Evolutionary conservation across 768 basidiomycete species (phyloP).

Genomic region (Phylloporus arenicola): DNA sequence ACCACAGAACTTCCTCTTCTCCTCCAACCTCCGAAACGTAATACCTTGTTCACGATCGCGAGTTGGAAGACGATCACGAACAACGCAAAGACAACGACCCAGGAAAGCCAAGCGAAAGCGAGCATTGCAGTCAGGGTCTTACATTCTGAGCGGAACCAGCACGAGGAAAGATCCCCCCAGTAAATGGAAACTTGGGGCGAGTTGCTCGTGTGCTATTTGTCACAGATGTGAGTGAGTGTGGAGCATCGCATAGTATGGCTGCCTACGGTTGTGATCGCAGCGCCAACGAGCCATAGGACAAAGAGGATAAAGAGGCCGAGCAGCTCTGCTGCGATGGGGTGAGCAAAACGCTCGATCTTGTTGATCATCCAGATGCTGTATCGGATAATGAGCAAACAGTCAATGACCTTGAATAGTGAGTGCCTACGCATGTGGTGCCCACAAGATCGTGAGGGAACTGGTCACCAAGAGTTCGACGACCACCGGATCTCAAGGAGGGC

Average conservation of each 20-base stretch:
- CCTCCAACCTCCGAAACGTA: neutral
- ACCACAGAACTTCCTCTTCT: neutral
- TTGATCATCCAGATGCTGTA: neutral
- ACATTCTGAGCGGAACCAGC: neutral
- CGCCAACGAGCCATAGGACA: neutral
- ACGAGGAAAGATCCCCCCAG: neutral
- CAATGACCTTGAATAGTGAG: too few relatives aligned
- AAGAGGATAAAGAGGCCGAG: neutral
- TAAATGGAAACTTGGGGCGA: neutral
- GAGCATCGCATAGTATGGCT: neutral
- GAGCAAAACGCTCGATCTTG: neutral
- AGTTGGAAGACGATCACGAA: neutral
- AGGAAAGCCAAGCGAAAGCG: neutral
- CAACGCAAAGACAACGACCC: neutral
- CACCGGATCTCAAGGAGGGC: neutral
- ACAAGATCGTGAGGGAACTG: neutral
- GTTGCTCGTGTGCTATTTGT: neutral
- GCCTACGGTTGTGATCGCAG: neutral
- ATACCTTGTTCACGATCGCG: neutral
- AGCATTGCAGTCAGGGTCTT: neutral
- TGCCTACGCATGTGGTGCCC: neutral
- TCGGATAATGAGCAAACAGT: neutral
- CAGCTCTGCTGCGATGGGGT: neutral
- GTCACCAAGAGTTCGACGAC: neutral
- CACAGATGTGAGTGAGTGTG: neutral